These are phyloP conservation scores for Penicillium sp. DNA, from an alignment of 2,329 filamentous ascomycete genomes.

Conservation along the genomic window DNA sequence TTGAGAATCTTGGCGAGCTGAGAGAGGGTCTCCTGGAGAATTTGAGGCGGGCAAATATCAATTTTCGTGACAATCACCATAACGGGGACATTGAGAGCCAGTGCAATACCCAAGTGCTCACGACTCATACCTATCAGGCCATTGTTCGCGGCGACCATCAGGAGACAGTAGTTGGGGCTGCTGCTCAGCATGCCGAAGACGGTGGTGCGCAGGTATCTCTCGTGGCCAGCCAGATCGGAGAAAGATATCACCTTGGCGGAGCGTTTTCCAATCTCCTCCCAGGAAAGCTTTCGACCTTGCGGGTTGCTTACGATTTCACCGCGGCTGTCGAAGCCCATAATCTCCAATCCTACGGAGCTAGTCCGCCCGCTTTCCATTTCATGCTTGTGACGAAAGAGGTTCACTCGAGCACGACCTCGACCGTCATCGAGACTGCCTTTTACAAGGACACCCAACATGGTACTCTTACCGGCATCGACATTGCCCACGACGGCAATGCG, in stretches of 20 bases:
- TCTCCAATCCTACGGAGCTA: constrained; percentile 97
- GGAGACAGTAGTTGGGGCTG: constrained; percentile 93
- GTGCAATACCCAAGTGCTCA: constrained; percentile 92
- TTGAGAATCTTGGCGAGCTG: constrained; percentile 93
- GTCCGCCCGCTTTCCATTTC: constrained; percentile 95
- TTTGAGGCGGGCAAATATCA: constrained; percentile 95
- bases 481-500: constrained; percentile 97
- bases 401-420: constrained; percentile 88
- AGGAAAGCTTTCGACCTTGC: constrained; percentile 84
- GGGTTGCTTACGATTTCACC: constrained; percentile 82
- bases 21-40: constrained; percentile 88
- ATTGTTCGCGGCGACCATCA: constrained; percentile 99
- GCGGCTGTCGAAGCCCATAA: constrained; percentile 91
- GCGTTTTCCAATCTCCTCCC: constrained; percentile 96
- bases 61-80: constrained; percentile 99
- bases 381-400: constrained; percentile 96
- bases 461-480: constrained; percentile 96
- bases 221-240: constrained; percentile 92
- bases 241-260: constrained; percentile 97
- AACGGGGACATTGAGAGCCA: constrained; percentile 93
- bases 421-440: constrained; percentile 96
- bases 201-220: constrained; percentile 91
- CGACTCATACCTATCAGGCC: constrained; percentile 97
- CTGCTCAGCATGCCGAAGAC: constrained; percentile 94
- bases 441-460: constrained; percentile 91